These are phyloP conservation scores for Physcomitrellopsis africana DNA, from an alignment of 225 moss, liverwort and hornwort genomes.

Conservation along the genomic window DNA sequence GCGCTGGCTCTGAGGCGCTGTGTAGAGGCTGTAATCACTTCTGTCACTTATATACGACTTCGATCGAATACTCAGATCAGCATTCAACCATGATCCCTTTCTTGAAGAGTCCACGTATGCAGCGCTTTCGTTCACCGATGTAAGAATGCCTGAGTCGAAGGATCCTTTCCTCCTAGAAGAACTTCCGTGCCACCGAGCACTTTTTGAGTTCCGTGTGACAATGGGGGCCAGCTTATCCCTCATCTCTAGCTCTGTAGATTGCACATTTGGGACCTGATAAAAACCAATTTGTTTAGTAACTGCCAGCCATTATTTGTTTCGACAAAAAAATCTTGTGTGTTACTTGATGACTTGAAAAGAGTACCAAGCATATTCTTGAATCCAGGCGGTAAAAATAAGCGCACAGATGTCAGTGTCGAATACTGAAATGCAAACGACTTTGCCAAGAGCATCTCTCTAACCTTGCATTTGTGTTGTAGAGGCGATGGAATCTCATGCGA, in stretches of 20 bases:
- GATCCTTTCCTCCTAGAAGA: conserved; percentile 35
- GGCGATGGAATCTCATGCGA: conserved; percentile 14
- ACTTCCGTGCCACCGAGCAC: conserved; percentile 15
- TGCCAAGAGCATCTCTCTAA: not conserved
- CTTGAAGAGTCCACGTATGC: conserved; percentile 16
- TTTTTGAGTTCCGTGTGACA: not conserved
- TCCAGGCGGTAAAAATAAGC: too few species aligned
- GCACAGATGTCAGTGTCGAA: too few species aligned
- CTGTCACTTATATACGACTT: conserved; percentile 13
- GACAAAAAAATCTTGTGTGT: too few species aligned
- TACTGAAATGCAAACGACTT: too few species aligned
- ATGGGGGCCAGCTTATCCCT: conserved; percentile 16
- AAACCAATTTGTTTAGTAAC: not conserved
- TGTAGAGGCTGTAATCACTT: conserved; percentile 5
- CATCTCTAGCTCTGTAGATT: conserved; percentile 18
- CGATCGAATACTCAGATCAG: conserved; percentile 1
- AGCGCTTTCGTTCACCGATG: conserved; percentile 23
- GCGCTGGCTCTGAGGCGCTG: conserved; percentile 10
- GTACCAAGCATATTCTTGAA: too few species aligned
- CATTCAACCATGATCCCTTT: conserved; percentile 6
- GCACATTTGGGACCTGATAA: conserved; percentile 12
- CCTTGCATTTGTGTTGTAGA: conserved; percentile 12
- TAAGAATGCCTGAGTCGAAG: conserved; percentile 26
- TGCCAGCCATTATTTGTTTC: too few species aligned
- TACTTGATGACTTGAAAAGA: too few species aligned